Conservation (phyloP, 805 yeast genomes). For the Blastobotrys parvus region DNA sequence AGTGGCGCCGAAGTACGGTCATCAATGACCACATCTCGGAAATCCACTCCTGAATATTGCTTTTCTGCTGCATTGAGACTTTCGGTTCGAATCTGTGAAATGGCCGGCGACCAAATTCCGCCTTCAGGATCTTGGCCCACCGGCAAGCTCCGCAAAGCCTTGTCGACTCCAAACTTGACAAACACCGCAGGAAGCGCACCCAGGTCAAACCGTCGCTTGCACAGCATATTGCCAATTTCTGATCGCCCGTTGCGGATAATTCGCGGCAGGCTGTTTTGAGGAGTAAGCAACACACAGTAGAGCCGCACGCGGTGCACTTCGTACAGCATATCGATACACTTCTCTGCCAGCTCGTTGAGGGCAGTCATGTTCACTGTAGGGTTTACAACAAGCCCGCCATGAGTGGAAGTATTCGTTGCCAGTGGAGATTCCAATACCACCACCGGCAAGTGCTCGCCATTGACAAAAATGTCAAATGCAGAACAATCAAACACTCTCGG, state of each 20-base stretch:
- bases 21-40: conserved; percentile 67
- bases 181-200: conserved; percentile 75
- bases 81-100: conserved; percentile 55
- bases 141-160: conserved; percentile 56
- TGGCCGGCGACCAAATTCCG: conserved; percentile 76
- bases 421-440: conserved; percentile 71
- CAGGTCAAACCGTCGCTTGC: conserved; percentile 64
- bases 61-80: conserved; percentile 56
- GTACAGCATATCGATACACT: conserved; percentile 38
- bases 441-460: conserved; percentile 75
- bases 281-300: conserved; percentile 72
- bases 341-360: conserved; percentile 43
- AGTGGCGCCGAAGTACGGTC: conserved; percentile 67
- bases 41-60: conserved; percentile 78
- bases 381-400: neutral
- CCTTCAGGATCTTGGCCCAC: conserved; percentile 70
- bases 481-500: conserved; percentile 82
- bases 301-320: conserved; percentile 66
- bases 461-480: conserved; percentile 75
- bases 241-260: conserved; percentile 77
- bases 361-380: conserved; percentile 21
- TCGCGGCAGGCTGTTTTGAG: conserved; percentile 75
- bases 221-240: conserved; percentile 87
- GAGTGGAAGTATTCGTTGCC: conserved; percentile 25
- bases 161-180: conserved; percentile 67